Evolutionary conservation across 805 yeast species (phyloP).

Genomic region (Zygosaccharomyces gambellarensis): DNA sequence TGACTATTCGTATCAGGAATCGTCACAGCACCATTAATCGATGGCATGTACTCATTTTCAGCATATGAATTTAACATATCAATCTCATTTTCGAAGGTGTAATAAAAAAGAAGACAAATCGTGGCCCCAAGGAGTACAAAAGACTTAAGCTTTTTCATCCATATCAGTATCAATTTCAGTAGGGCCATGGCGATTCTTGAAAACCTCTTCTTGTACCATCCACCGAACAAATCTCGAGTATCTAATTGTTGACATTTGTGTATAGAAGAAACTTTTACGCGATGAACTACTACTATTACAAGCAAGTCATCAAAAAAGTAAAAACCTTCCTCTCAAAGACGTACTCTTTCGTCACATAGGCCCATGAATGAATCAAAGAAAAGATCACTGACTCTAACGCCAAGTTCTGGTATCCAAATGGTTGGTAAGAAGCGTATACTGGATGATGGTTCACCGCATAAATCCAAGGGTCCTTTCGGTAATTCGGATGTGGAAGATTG

Average conservation of each 20-base stretch:
- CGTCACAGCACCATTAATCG: slow-evolving; percentile 18
- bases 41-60: slow-evolving; percentile 34
- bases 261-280: slow-evolving; percentile 1
- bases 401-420: slow-evolving; percentile 11
- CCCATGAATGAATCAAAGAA: slow-evolving; percentile 13
- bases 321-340: too few relatives aligned
- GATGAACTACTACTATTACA: background rate
- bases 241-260: background rate
- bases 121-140: slow-evolving; percentile 28
- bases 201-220: background rate
- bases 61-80: slow-evolving; percentile 35
- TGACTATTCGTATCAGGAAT: background rate
- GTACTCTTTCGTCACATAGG: too few relatives aligned
- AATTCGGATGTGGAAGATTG: slow-evolving; percentile 14
- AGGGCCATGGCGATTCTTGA: slow-evolving; percentile 12
- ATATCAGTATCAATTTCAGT: slow-evolving; percentile 14
- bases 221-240: background rate
- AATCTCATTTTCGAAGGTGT: slow-evolving; percentile 35
- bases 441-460: slow-evolving; percentile 18
- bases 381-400: slow-evolving; percentile 18
- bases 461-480: slow-evolving; percentile 3
- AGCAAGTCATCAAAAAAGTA: background rate
- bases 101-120: slow-evolving; percentile 31
- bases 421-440: slow-evolving; percentile 7
- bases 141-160: slow-evolving; percentile 24